phyloP scores from a whole-genome alignment of 805 yeast genomes.

The Gaillardinia entomophila region DNA sequence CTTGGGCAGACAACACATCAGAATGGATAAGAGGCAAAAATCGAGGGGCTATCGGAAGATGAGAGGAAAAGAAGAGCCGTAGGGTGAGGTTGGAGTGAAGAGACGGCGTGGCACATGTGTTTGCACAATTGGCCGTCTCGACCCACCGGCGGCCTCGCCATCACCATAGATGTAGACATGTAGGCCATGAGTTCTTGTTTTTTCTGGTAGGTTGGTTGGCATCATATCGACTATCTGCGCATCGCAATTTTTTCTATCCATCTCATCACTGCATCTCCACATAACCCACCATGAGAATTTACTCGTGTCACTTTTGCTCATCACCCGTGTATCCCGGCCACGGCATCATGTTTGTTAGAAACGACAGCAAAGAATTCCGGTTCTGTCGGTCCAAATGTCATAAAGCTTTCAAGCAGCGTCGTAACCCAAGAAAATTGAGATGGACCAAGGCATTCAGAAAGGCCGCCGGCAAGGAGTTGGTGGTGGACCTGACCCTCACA shows the following conservation, averaged over 20 bases:
- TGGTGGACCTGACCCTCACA: conserved; percentile 92
- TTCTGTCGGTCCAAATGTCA: conserved; percentile 98
- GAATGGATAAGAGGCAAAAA: too few species aligned
- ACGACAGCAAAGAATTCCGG: conserved; percentile 95
- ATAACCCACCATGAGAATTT: conserved; percentile 60
- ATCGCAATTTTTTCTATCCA: background rate
- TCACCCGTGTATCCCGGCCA: conserved; percentile 84
- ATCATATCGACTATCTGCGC: too few species aligned
- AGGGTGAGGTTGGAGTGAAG: too few species aligned
- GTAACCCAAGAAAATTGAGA: conserved; percentile 95
- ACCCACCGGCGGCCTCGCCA: too few species aligned
- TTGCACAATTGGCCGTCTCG: too few species aligned
- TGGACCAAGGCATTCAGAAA: conserved; percentile 99
- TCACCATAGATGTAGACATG: too few species aligned
- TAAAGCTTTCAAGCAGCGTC: conserved; percentile 93
- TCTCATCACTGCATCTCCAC: background rate
- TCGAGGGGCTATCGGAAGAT: too few species aligned
- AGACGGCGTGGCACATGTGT: too few species aligned
- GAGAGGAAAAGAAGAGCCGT: too few species aligned
- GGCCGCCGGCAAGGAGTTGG: conserved; percentile 98
- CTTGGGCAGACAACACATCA: too few species aligned
- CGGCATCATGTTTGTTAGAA: conserved; percentile 96
- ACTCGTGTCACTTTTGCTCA: conserved; percentile 94
- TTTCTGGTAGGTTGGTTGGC: too few species aligned
- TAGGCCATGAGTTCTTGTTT: too few species aligned